Conservation (phyloP, 306 rosid species). For the Bauhinia variegata region DNA sequence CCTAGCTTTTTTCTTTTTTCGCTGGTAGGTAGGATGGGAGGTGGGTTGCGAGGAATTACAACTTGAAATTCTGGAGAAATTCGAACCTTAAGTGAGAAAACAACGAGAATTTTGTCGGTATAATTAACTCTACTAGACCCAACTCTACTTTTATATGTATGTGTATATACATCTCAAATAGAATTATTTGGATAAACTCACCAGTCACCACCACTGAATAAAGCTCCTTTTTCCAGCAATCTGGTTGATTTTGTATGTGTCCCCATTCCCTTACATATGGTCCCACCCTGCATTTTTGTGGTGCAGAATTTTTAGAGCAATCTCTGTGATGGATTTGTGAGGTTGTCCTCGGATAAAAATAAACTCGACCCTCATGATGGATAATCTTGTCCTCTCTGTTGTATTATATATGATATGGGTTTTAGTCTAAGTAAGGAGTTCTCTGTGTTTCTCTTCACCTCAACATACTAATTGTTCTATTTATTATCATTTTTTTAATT, state of each 20-base stretch:
- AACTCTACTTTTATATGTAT: too few relatives aligned
- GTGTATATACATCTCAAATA: constrained; percentile 40
- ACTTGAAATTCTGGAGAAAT: too few relatives aligned
- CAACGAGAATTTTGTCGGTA: too few relatives aligned
- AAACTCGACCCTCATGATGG: not conserved
- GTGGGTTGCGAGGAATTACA: too few relatives aligned
- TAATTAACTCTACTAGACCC: not conserved
- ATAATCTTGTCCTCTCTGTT: constrained; percentile 36
- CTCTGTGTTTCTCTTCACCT: not conserved
- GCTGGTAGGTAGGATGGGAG: too few relatives aligned
- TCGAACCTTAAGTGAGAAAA: too few relatives aligned
- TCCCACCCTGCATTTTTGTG: constrained; percentile 43
- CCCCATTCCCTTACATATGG: constrained; percentile 50
- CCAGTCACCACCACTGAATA: constrained; percentile 25
- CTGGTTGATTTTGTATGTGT: constrained; percentile 46
- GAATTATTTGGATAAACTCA: constrained; percentile 51
- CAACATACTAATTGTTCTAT: not conserved
- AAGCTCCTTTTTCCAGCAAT: constrained; percentile 44
- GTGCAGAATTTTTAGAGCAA: constrained; percentile 36
- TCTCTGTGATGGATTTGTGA: constrained; percentile 30
- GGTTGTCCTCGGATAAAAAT: constrained; percentile 33
- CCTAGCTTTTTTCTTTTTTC: too few relatives aligned
- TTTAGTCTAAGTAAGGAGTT: not conserved
- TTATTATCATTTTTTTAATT: not conserved
- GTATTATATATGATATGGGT: too few relatives aligned